phyloP scores from a whole-genome alignment of 2,329 filamentous ascomycete species.

The Colletotrichum liriopes region DNA sequence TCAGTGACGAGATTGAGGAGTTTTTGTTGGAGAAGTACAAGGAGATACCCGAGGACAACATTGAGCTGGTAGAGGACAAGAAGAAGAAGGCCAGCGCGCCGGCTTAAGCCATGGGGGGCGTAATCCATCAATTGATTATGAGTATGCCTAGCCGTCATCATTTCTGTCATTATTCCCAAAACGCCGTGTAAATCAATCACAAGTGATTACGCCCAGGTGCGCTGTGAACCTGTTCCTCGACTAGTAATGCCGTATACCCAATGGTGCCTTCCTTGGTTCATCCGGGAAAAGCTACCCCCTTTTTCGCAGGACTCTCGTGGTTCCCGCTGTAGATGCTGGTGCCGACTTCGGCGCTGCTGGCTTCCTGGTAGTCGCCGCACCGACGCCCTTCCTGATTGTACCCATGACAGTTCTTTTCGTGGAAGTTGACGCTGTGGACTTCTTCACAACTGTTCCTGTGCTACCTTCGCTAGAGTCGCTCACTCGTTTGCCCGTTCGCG shows the following conservation, averaged over 20 bases:
- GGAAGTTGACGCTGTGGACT: constrained; percentile 56
- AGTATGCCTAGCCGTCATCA: constrained; percentile 26
- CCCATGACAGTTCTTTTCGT: constrained; percentile 70
- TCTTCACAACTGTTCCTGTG: constrained; percentile 76
- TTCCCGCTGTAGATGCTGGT: constrained; percentile 59
- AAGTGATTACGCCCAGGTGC: background rate
- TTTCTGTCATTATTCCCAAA: constrained; percentile 33
- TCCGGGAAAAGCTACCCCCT: constrained; percentile 54
- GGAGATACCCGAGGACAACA: constrained; percentile 93
- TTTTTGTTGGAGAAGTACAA: constrained; percentile 92
- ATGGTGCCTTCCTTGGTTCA: background rate
- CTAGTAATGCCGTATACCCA: constrained; percentile 1
- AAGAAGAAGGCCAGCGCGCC: constrained; percentile 76
- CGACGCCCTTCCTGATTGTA: constrained; percentile 68
- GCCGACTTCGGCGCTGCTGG: constrained; percentile 60
- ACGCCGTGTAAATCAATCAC: constrained; percentile 11
- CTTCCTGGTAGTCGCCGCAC: constrained; percentile 66
- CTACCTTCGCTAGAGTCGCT: constrained; percentile 78
- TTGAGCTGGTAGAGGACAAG: constrained; percentile 96
- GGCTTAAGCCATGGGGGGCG: constrained; percentile 5
- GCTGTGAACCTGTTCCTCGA: constrained; percentile 5
- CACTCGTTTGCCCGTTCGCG: constrained; percentile 66
- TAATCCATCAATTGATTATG: constrained; percentile 33
- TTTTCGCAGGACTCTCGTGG: constrained; percentile 70
- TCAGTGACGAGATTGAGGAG: constrained; percentile 94